Evolutionary conservation across 306 rosid species (phyloP).

Genomic region (Cucurbita argyrosperma): DNA sequence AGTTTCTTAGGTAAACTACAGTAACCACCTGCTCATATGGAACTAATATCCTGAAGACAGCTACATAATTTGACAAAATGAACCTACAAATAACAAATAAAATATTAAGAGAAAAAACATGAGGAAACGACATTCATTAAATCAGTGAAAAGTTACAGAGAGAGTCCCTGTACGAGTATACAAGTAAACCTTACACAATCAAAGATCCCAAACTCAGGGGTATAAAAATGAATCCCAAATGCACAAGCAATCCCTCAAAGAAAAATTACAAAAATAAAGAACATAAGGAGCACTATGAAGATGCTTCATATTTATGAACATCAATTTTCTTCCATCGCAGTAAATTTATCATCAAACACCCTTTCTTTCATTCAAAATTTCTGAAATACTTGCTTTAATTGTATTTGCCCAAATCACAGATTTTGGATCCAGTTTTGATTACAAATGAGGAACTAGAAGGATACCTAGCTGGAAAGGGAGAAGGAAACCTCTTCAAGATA

Average conservation of each 20-base stretch:
- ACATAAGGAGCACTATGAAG: too few relatives aligned
- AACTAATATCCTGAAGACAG: constrained; percentile 60
- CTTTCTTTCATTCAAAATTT: too few relatives aligned
- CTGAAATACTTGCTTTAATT: too few relatives aligned
- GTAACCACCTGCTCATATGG: constrained; percentile 79
- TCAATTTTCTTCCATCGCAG: too few relatives aligned
- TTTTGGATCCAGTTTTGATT: too few relatives aligned
- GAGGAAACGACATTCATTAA: constrained; percentile 4
- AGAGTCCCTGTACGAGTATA: not conserved
- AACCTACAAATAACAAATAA: constrained; percentile 34
- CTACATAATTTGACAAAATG: constrained; percentile 76
- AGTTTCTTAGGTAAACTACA: constrained; percentile 4
- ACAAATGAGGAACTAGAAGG: too few relatives aligned
- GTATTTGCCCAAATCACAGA: too few relatives aligned
- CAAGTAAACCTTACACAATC: not conserved
- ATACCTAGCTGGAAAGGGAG: too few relatives aligned
- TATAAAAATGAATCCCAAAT: not conserved
- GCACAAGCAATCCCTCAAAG: not conserved
- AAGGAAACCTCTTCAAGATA: too few relatives aligned
- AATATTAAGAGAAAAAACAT: constrained; percentile 2
- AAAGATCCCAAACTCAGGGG: not conserved
- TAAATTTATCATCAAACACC: too few relatives aligned
- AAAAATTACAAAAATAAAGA: too few relatives aligned
- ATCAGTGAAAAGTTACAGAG: not conserved
- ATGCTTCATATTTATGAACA: too few relatives aligned